These are phyloP conservation scores for Morella rubra DNA, from an alignment of 306 rosid species.

Conservation along the genomic window DNA sequence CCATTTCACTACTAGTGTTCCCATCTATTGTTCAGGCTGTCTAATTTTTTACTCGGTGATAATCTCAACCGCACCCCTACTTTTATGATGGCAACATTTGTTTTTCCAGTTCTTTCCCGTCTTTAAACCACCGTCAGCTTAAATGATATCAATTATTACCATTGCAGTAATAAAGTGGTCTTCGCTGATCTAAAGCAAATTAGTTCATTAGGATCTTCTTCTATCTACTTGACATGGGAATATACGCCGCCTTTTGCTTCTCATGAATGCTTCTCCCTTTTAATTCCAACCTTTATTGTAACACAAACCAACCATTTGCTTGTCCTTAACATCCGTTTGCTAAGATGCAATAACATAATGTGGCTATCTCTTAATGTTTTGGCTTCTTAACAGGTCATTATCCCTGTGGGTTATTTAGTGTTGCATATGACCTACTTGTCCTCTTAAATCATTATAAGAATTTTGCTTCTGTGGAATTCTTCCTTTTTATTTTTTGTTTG, in stretches of 20 bases:
- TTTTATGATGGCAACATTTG: neutral
- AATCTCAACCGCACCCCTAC: neutral
- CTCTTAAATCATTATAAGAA: neutral
- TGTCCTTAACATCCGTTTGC: neutral
- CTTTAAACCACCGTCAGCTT: neutral
- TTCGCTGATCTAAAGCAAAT: slow-evolving; percentile 1
- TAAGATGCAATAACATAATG: neutral
- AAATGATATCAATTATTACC: neutral
- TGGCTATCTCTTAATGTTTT: neutral
- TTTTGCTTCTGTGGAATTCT: neutral
- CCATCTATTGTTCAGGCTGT: neutral
- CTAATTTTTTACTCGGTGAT: neutral
- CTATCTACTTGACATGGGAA: slow-evolving; percentile 5
- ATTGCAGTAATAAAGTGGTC: neutral
- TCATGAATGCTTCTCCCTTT: slow-evolving; percentile 10
- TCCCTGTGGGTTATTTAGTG: neutral
- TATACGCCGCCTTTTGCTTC: slow-evolving; percentile 10
- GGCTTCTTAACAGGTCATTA: neutral
- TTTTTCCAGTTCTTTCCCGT: neutral
- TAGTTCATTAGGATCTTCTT: neutral
- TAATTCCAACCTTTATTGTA: neutral
- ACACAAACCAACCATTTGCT: neutral
- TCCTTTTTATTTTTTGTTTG: neutral
- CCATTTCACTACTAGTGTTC: neutral
- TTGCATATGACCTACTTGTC: neutral